Percentiles rank a stretch among this genome's conserved stretches.
Evolutionary conservation across 257 asterid species (phyloP).

Genomic region (Mentha longifolia): DNA sequence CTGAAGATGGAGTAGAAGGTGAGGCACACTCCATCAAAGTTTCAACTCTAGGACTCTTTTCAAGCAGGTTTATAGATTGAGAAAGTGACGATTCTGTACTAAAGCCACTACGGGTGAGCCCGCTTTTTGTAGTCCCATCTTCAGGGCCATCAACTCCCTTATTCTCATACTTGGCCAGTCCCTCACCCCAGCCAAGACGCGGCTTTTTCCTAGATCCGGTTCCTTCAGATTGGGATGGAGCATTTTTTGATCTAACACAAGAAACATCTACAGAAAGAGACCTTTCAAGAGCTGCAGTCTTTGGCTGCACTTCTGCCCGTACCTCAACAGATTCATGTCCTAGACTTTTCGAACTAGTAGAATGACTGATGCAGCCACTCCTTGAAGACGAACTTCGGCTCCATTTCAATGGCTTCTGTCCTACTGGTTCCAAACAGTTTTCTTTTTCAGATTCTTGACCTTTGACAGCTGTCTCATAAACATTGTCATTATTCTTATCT

Average conservation of each 20-base stretch:
- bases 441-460: slow-evolving; percentile 59
- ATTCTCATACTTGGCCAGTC: slow-evolving; percentile 92
- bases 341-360: slow-evolving; percentile 50
- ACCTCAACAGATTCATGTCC: slow-evolving; percentile 46
- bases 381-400: slow-evolving; percentile 48
- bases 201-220: slow-evolving; percentile 77
- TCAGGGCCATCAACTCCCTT: slow-evolving; percentile 81
- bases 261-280: slow-evolving; percentile 45
- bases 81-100: slow-evolving; percentile 47
- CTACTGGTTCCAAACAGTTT: slow-evolving; percentile 51
- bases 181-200: slow-evolving; percentile 99
- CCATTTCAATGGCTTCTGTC: slow-evolving; percentile 60
- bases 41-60: slow-evolving; percentile 63
- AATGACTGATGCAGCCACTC: slow-evolving; percentile 47
- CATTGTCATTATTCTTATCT: slow-evolving; percentile 42
- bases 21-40: slow-evolving; percentile 59
- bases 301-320: slow-evolving; percentile 43
- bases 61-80: slow-evolving; percentile 44
- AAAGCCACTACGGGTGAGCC: slow-evolving; percentile 34
- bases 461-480: slow-evolving; percentile 36
- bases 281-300: slow-evolving; percentile 33
- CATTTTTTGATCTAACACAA: slow-evolving; percentile 36
- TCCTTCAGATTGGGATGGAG: slow-evolving; percentile 52
- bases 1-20: slow-evolving; percentile 76
- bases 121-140: slow-evolving; percentile 47